Evolutionary conservation across 768 basidiomycete genomes (phyloP).

Genomic region (Hemileccinum rubropunctum): DNA sequence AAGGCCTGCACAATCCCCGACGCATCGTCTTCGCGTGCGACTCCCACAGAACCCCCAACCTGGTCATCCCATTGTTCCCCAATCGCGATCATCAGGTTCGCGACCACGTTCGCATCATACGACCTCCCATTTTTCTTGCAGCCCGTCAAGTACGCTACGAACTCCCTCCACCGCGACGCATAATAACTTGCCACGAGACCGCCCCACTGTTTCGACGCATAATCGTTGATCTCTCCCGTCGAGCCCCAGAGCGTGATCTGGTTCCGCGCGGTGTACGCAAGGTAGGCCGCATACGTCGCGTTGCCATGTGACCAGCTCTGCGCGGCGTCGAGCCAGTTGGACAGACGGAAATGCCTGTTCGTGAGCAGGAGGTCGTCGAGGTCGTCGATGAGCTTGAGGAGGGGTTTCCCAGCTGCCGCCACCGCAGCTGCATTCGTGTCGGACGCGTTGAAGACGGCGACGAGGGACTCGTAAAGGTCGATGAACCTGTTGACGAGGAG

Average conservation of each 20-base stretch:
- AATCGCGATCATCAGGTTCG: constrained; percentile 27
- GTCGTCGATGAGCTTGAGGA: constrained; percentile 31
- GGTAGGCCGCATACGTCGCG: constrained; percentile 31
- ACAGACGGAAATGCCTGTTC: constrained; percentile 25
- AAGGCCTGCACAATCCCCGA: constrained; percentile 20
- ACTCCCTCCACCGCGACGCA: constrained; percentile 33
- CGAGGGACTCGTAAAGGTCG: constrained; percentile 30
- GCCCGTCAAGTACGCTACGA: constrained; percentile 32
- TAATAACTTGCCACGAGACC: constrained; percentile 40
- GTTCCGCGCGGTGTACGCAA: constrained; percentile 41
- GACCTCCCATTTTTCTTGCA: constrained; percentile 25
- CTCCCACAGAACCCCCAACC: constrained; percentile 16
- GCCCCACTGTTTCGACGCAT: constrained; percentile 44
- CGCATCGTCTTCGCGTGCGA: constrained; percentile 18
- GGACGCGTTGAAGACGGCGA: constrained; percentile 27
- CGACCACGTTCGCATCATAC: constrained; percentile 29
- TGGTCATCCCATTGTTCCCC: constrained; percentile 33
- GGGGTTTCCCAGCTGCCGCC: constrained; percentile 21
- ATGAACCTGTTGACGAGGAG: constrained; percentile 39
- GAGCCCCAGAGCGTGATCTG: constrained; percentile 46
- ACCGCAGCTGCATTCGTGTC: constrained; percentile 20
- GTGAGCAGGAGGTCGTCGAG: constrained; percentile 36
- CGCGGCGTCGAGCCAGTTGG: constrained; percentile 35
- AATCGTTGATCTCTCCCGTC: constrained; percentile 40
- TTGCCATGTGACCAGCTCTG: constrained; percentile 28